Evolutionary conservation across 805 yeast species (phyloP).

Genomic region (Saturnispora besseyi): DNA sequence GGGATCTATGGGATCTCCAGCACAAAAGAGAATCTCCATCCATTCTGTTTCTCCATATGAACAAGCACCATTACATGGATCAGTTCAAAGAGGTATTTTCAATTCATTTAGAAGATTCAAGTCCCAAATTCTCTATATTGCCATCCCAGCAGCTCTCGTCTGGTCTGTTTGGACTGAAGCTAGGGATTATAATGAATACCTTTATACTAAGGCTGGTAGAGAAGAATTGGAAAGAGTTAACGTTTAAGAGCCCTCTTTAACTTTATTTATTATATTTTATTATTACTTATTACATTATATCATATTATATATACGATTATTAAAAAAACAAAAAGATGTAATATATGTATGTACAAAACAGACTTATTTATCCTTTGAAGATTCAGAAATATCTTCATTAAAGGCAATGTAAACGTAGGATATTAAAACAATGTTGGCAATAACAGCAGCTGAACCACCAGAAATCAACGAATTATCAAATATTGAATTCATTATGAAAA

Average conservation of each 20-base stretch:
- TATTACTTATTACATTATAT: neutral
- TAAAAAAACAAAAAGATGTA: neutral
- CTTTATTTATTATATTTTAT: neutral
- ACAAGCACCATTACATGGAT: slow-evolving; percentile 84
- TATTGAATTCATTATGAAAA: slow-evolving; percentile 34
- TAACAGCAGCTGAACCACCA: slow-evolving; percentile 73
- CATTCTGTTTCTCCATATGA: slow-evolving; percentile 93
- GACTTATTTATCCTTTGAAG: slow-evolving; percentile 21
- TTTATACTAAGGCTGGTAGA: slow-evolving; percentile 97
- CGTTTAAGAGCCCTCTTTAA: slow-evolving; percentile 19
- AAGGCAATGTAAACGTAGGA: slow-evolving; percentile 71
- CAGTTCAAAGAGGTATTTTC: slow-evolving; percentile 76
- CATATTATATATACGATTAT: neutral
- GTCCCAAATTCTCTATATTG: slow-evolving; percentile 70
- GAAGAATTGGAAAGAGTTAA: slow-evolving; percentile 73
- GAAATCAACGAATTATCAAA: slow-evolving; percentile 51
- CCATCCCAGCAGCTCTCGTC: slow-evolving; percentile 68
- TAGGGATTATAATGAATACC: slow-evolving; percentile 83
- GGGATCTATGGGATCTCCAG: slow-evolving; percentile 85
- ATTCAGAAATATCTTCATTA: slow-evolving; percentile 43
- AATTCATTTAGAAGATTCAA: slow-evolving; percentile 92
- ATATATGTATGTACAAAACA: too few relatives aligned
- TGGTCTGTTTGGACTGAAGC: slow-evolving; percentile 85
- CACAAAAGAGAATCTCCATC: slow-evolving; percentile 75
- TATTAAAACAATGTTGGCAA: slow-evolving; percentile 65